Evolutionary conservation across 768 basidiomycete genomes (phyloP).

Genomic region (Lentinula boryana): DNA sequence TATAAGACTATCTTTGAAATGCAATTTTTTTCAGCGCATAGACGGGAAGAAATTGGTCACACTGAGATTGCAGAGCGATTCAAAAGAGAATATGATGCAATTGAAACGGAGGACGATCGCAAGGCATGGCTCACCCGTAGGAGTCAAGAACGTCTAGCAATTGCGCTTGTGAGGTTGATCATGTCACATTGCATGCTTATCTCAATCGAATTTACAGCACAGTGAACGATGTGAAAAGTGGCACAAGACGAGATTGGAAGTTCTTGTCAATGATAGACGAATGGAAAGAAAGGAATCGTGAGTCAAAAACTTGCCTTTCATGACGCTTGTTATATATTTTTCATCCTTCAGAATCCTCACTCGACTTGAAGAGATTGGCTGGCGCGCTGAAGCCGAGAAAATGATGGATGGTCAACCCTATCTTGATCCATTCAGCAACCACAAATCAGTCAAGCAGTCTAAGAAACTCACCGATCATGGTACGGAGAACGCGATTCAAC

Average conservation of each 20-base stretch:
- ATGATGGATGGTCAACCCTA: neutral
- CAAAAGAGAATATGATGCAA: neutral
- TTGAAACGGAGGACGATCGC: neutral
- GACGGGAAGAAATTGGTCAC: neutral
- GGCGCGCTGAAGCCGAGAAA: neutral
- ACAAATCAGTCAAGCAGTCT: constrained; percentile 2
- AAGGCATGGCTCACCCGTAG: neutral
- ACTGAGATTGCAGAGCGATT: neutral
- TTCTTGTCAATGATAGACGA: neutral
- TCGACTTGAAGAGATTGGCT: constrained; percentile 1
- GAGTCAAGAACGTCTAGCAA: neutral
- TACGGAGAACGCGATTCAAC: neutral
- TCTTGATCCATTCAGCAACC: neutral
- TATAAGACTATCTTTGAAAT: no score
- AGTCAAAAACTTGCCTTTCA: neutral
- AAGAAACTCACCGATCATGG: constrained; percentile 3
- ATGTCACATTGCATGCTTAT: neutral
- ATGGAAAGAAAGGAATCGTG: neutral
- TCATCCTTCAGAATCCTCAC: neutral
- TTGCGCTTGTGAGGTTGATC: neutral
- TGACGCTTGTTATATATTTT: no score
- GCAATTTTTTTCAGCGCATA: neutral
- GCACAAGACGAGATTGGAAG: neutral
- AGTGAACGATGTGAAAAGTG: neutral
- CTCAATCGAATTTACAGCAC: neutral